Base-by-base conservation (phyloP, 768 basidiomycete genomes). In the Mycena galopus region DNA sequence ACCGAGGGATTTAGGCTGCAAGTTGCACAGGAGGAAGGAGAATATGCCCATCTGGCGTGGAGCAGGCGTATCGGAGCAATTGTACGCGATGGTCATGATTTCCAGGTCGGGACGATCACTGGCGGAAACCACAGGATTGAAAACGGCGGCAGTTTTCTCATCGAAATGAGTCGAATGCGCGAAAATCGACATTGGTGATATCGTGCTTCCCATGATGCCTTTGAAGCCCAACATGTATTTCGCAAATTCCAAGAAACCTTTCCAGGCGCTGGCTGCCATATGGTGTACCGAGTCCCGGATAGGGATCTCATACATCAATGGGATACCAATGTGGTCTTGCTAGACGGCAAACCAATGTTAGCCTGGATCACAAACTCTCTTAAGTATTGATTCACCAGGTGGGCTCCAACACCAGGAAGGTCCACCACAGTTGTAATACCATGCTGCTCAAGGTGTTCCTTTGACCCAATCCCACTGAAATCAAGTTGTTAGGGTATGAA, bases 401-500 rank as follows among this genome's bases (percentile, higher is more conserved):
- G 68, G 0, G 61, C 30, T 17, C 83, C 83, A 1, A 84, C 81
- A 4, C 80, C 82, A 1, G 80, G 79, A 4, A 80, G 66, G 65
- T 83, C 78, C 29, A 74, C 69, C 7, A 82, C 67, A 4, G 78
- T 70, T 1, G 19, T 32, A 35, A 82, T 78, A 10, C 76, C 78
- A 37, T 81, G 73, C 11, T 63, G 65, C n/a, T 78, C 65, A 16
- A 87, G 75, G 39, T 84, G 78, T 1, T 76, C 78, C n/a, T 71
- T 69, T 4, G 85, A 85, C 9, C 86, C 88, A 59, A 89, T 78
- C 19, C 87, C 87, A 57, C 80, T 81, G 64, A 2, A n/a, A 19
- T 25, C 7, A 1, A 6, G 33, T 3, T 12, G 23, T 21, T 16
- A 4, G 19, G 17, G 42, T 42, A 37, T 10, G 16, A 11, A 9